A percentile compares a stretch with the other conserved stretches of the same genome.
phyloP scores from a whole-genome alignment of 768 basidiomycete species.

The Leccinum disarticulatum region DNA sequence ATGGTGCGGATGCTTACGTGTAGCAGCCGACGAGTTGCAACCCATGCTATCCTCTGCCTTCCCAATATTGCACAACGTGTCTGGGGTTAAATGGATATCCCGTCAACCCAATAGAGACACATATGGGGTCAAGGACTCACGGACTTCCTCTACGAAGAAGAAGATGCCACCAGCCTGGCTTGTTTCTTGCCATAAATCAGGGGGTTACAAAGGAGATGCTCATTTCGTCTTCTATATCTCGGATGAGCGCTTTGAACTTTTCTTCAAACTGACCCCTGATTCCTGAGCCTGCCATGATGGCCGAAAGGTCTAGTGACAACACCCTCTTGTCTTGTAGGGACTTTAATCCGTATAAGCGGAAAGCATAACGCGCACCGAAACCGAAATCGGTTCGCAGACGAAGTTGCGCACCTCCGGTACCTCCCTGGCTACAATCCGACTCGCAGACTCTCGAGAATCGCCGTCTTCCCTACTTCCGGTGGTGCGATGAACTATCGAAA shows the following conservation, averaged over 20 bases:
- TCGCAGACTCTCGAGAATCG: slow-evolving; percentile 90
- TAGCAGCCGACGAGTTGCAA: slow-evolving; percentile 90
- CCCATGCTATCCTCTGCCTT: slow-evolving; percentile 92
- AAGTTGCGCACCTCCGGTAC: slow-evolving; percentile 77
- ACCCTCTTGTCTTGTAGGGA: too few species aligned
- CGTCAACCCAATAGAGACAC: background rate
- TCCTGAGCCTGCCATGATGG: too few species aligned
- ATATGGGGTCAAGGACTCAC: slow-evolving; percentile 46
- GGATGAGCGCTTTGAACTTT: too few species aligned
- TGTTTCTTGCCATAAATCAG: slow-evolving; percentile 9
- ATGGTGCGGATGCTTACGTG: slow-evolving; percentile 46
- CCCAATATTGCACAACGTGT: slow-evolving; percentile 82
- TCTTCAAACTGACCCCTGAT: too few species aligned
- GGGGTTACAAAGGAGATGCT: too few species aligned
- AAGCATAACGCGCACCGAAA: too few species aligned
- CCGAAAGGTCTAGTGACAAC: too few species aligned
- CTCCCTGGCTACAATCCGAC: slow-evolving; percentile 82
- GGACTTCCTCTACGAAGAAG: slow-evolving; percentile 94
- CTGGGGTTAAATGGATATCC: slow-evolving; percentile 32
- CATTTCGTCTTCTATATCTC: too few species aligned
- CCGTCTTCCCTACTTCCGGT: slow-evolving; percentile 92
- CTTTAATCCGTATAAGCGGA: too few species aligned
- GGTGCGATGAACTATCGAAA: slow-evolving; percentile 67
- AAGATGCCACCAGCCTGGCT: slow-evolving; percentile 81
- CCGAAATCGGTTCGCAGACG: background rate